Evolutionary conservation across 441 rosid species (phyloP).

Genomic region (Adansonia madagascariensis): DNA sequence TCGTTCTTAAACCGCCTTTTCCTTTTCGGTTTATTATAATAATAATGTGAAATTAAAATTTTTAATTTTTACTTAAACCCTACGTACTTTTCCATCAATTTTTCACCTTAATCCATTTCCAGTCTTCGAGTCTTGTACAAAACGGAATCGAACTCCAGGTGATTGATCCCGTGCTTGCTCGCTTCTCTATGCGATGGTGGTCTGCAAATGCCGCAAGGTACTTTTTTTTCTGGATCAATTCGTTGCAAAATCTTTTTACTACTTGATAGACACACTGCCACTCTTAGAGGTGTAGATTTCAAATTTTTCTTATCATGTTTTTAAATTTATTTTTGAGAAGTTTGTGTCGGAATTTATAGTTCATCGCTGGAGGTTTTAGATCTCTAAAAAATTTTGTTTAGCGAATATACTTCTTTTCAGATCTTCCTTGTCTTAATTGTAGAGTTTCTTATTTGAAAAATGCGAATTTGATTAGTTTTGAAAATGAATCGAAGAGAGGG

Average conservation of each 20-base stretch:
- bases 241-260: neutral
- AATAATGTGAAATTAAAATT: too few species aligned
- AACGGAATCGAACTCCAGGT: constrained; percentile 22
- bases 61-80: constrained; percentile 18
- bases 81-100: constrained; percentile 8
- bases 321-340: neutral
- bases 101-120: neutral
- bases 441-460: constrained; percentile 13
- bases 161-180: constrained; percentile 25
- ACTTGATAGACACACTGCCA: neutral
- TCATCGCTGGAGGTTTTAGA: constrained; percentile 26
- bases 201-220: constrained; percentile 96
- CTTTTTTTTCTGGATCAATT: neutral
- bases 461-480: constrained; percentile 2
- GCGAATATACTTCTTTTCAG: neutral
- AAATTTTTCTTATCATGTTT: neutral
- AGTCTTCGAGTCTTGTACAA: constrained; percentile 5
- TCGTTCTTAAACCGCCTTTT: neutral
- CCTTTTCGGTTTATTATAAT: too few species aligned
- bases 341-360: constrained; percentile 9
- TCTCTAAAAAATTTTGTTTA: constrained; percentile 29
- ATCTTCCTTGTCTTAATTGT: constrained; percentile 17
- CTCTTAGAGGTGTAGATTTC: neutral
- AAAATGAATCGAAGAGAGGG: neutral
- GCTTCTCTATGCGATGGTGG: constrained; percentile 64